Conservation (phyloP, 164 flowering plant genomes). For the Nymphaea thermarum region DNA sequence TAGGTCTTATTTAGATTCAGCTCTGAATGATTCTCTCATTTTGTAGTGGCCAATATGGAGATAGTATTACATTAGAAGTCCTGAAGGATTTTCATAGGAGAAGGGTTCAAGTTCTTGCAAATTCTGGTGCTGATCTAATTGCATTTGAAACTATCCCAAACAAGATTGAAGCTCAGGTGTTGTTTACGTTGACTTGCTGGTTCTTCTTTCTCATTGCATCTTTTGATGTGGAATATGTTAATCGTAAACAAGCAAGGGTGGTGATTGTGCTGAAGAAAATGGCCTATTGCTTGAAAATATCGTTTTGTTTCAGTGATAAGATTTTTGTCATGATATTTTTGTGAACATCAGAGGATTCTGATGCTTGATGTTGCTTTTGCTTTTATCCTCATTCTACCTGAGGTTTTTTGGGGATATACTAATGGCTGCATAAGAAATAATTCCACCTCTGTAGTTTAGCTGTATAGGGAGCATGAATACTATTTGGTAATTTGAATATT, state of each 20-base stretch:
- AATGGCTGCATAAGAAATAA: too few species aligned
- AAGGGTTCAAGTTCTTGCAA: constrained; percentile 73
- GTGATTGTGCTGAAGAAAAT: background rate
- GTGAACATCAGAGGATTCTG: background rate
- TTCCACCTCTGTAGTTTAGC: too few species aligned
- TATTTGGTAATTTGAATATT: too few species aligned
- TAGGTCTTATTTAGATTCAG: background rate
- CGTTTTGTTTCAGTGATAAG: background rate
- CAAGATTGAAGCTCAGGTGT: constrained; percentile 85
- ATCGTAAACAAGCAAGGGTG: background rate
- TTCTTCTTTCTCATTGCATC: background rate
- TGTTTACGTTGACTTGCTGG: background rate
- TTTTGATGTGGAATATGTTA: too few species aligned
- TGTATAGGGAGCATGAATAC: too few species aligned
- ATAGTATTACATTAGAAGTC: constrained; percentile 29
- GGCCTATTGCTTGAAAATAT: background rate
- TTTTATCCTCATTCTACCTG: too few species aligned
- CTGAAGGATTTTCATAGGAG: constrained; percentile 83
- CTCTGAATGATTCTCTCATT: background rate
- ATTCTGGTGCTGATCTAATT: constrained; percentile 76
- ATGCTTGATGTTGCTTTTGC: too few species aligned
- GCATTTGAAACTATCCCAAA: constrained; percentile 96
- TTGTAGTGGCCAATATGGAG: constrained; percentile 74
- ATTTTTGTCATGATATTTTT: too few species aligned
- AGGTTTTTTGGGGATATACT: too few species aligned